Conservation (phyloP, 371 early-diverging fungal species). For the Syncephalastrum sp. region DNA sequence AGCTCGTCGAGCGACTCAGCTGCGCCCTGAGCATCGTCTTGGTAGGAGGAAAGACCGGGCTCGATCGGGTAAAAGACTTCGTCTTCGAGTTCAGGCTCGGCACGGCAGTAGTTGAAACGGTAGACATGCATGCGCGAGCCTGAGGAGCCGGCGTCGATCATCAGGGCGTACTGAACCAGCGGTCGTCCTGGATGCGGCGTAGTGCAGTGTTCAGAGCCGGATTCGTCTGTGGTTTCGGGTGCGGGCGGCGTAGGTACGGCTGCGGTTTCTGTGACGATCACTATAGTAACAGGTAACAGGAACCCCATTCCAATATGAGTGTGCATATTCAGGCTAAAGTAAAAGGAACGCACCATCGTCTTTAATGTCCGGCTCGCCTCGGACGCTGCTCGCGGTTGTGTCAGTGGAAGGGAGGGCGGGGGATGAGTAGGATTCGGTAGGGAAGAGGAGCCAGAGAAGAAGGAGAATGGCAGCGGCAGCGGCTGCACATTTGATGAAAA, state of each 20-base stretch:
- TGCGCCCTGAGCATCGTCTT: constrained; percentile 69
- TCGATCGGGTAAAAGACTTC: constrained; percentile 86
- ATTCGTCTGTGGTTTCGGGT: constrained; percentile 8
- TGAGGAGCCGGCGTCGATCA: constrained; percentile 97
- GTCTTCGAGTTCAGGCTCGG: constrained; percentile 65
- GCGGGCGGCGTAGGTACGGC: constrained; percentile 1
- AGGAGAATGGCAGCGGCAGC: constrained; percentile 11
- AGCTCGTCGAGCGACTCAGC: constrained; percentile 81
- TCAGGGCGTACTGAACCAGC: constrained; percentile 64
- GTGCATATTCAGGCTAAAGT: background rate
- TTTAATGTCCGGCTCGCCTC: too few relatives aligned
- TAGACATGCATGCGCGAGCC: constrained; percentile 97
- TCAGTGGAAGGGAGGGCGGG: background rate
- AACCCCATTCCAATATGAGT: background rate
- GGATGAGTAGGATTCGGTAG: constrained; percentile 10
- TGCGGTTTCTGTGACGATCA: constrained; percentile 2
- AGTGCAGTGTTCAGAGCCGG: constrained; percentile 56
- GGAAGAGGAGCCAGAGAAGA: constrained; percentile 21
- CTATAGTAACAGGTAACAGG: background rate
- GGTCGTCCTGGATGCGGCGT: constrained; percentile 54
- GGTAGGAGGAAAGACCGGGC: constrained; percentile 84
- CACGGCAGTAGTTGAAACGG: constrained; percentile 83
- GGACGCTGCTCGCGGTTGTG: too few relatives aligned
- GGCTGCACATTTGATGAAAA: constrained; percentile 13
- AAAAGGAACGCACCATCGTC: too few relatives aligned